These are phyloP conservation scores for Saccharomyces cerevisiae DNA, from an alignment of 805 yeast genomes.

Conservation along the genomic window DNA sequence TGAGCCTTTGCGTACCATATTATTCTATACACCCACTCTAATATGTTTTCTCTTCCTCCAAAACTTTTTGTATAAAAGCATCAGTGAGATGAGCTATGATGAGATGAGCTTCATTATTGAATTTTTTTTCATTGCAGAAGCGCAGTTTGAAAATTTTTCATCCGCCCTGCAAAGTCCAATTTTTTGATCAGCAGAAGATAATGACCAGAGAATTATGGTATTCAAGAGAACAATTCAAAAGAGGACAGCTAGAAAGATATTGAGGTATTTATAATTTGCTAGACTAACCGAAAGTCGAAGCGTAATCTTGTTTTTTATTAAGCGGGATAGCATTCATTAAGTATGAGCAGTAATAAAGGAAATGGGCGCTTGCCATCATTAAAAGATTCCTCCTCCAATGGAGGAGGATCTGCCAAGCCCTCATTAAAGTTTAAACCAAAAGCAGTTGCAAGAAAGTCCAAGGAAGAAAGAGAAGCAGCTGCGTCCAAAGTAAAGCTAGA, in stretches of 20 bases:
- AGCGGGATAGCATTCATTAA: not conserved
- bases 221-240: not conserved
- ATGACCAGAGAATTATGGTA: not conserved
- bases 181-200: not conserved
- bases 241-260: not conserved
- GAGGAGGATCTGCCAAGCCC: constrained; percentile 31
- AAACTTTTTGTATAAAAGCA: not conserved
- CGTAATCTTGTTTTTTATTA: not conserved
- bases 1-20: constrained; percentile 12
- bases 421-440: constrained; percentile 77
- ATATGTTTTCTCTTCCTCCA: not conserved
- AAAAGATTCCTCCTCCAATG: constrained; percentile 7
- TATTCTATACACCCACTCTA: not conserved
- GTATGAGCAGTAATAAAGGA: constrained; percentile 13
- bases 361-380: constrained; percentile 31
- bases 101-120: constrained; percentile 17
- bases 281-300: not conserved
- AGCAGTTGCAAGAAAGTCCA: constrained; percentile 72
- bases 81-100: constrained; percentile 5
- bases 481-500: constrained; percentile 47
- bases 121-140: not conserved
- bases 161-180: not conserved
- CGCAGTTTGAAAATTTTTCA: constrained; percentile 3
- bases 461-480: constrained; percentile 73
- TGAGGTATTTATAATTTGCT: not conserved